Evolutionary conservation across 805 yeast species (phyloP).

Genomic region (Kockiozyma suomiensis): DNA sequence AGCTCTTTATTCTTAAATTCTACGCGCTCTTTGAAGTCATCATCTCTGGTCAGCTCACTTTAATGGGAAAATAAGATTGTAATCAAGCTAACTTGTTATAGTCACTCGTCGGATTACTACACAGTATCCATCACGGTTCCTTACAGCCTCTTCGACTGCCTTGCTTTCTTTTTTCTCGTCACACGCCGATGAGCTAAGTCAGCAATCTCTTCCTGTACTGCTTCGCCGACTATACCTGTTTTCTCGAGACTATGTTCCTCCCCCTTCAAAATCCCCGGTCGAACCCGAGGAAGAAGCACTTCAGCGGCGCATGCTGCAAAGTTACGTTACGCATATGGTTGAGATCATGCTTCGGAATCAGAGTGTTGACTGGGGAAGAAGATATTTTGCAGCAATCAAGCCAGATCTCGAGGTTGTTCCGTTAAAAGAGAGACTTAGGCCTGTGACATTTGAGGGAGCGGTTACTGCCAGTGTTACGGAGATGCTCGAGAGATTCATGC

Average conservation of each 20-base stretch:
- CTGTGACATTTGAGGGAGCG: constrained; percentile 34
- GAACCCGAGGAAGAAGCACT: constrained; percentile 47
- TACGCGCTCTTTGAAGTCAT: constrained; percentile 70
- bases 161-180: constrained; percentile 54
- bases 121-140: constrained; percentile 74
- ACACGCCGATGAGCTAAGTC: constrained; percentile 44
- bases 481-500: constrained; percentile 46
- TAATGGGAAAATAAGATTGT: background rate
- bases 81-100: background rate
- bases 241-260: constrained; percentile 56
- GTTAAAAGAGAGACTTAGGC: constrained; percentile 36
- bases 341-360: constrained; percentile 45
- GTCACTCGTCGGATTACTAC: constrained; percentile 60
- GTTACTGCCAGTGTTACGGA: constrained; percentile 40
- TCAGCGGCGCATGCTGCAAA: constrained; percentile 66
- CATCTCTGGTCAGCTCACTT: constrained; percentile 40
- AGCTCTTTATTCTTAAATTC: constrained; percentile 56
- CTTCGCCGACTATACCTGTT: constrained; percentile 62
- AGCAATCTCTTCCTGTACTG: constrained; percentile 47
- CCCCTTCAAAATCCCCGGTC: constrained; percentile 50
- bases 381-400: constrained; percentile 42
- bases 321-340: constrained; percentile 59
- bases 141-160: constrained; percentile 67
- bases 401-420: constrained; percentile 38
- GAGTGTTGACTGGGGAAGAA: constrained; percentile 40